Conservation (phyloP, 371 early-diverging fungal genomes). For the Mortierella sp. region DNA sequence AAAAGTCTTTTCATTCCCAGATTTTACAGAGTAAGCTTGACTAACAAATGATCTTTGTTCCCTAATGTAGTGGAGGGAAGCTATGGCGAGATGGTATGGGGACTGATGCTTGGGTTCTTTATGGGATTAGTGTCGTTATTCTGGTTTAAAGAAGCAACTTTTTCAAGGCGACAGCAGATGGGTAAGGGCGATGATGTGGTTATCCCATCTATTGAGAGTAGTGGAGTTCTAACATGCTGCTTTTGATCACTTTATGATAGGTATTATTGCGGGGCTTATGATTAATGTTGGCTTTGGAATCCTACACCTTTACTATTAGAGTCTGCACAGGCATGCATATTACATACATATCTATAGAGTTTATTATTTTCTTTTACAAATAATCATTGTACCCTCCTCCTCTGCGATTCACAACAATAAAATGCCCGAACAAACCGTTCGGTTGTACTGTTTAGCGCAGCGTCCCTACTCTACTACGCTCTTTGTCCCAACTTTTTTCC, state of each 20-base stretch:
- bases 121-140: slow-evolving; percentile 73
- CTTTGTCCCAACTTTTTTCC: background rate
- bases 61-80: slow-evolving; percentile 62
- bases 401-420: too few relatives aligned
- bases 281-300: slow-evolving; percentile 77
- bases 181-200: too few relatives aligned
- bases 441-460: background rate
- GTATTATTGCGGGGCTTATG: slow-evolving; percentile 73
- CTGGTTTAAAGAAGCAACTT: slow-evolving; percentile 77
- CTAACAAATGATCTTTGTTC: background rate
- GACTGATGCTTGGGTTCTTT: slow-evolving; percentile 77
- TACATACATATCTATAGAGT: too few relatives aligned
- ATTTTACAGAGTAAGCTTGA: too few relatives aligned
- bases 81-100: slow-evolving; percentile 74
- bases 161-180: slow-evolving; percentile 75
- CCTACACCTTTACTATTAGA: slow-evolving; percentile 66
- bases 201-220: background rate
- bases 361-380: too few relatives aligned
- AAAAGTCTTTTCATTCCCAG: background rate
- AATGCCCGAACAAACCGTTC: too few relatives aligned
- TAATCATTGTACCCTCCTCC: too few relatives aligned
- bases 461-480: too few relatives aligned
- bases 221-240: too few relatives aligned
- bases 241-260: slow-evolving; percentile 27
- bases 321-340: too few relatives aligned